These are phyloP conservation scores for Erucastrum elatum DNA, from an alignment of 345 rosid genomes.

Conservation along the genomic window DNA sequence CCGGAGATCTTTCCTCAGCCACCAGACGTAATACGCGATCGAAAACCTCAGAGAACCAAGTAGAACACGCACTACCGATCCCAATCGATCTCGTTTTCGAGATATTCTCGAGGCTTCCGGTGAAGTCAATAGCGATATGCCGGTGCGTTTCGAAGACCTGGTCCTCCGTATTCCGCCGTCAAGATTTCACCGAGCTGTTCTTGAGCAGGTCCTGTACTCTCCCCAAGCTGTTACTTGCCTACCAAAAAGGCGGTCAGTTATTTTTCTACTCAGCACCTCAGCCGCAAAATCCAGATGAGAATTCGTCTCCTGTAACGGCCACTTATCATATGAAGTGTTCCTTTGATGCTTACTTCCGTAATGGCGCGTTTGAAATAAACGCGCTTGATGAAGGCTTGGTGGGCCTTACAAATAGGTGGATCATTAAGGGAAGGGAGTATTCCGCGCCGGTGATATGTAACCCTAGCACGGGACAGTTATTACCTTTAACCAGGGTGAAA, in stretches of 20 bases:
- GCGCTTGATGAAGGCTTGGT: not conserved
- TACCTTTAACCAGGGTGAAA: not conserved
- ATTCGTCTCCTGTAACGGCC: not conserved
- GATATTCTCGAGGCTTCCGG: not conserved
- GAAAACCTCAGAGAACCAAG: not conserved
- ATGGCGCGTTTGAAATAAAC: not conserved
- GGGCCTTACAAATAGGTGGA: not conserved
- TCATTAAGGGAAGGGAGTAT: not conserved
- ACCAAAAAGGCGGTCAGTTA: not conserved
- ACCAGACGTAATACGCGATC: not conserved
- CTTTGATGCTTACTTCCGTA: not conserved
- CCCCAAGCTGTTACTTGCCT: not conserved
- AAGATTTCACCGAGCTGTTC: not conserved
- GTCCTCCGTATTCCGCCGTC: not conserved
- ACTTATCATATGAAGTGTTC: not conserved
- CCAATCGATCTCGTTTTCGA: not conserved
- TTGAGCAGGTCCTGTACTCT: not conserved
- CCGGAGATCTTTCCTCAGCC: not conserved
- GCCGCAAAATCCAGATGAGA: not conserved
- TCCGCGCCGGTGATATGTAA: not conserved
- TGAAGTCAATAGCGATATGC: not conserved
- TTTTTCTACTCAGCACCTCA: not conserved
- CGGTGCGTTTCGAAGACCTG: not conserved
- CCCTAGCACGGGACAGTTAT: not conserved
- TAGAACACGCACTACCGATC: not conserved